phyloP scores from a whole-genome alignment of 2,329 filamentous ascomycete genomes.

The Tolypocladium tropicale region DNA sequence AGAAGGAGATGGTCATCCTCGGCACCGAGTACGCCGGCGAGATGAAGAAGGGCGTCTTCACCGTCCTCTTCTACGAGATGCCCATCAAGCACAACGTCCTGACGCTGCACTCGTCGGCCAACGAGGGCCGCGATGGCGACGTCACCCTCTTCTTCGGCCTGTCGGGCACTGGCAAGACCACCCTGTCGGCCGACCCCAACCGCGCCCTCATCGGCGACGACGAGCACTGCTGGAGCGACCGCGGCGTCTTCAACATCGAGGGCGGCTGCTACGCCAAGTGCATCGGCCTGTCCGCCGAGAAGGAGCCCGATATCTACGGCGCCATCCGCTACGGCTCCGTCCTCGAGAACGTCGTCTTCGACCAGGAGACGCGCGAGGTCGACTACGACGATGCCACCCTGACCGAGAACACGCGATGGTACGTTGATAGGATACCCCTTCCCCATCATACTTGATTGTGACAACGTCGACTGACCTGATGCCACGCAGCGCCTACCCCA shows the following conservation, averaged over 20 bases:
- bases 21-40: slow-evolving; percentile 92
- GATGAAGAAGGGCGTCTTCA: slow-evolving; percentile 93
- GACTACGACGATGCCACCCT: slow-evolving; percentile 93
- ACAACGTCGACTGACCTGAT: slow-evolving; percentile 6
- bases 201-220: slow-evolving; percentile 94
- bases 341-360: slow-evolving; percentile 97
- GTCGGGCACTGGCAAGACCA: slow-evolving; percentile 97
- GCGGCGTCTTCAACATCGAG: slow-evolving; percentile 98
- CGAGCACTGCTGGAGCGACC: slow-evolving; percentile 99
- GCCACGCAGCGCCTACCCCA: slow-evolving; percentile 71
- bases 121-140: slow-evolving; percentile 88
- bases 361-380: slow-evolving; percentile 77
- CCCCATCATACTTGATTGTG: neutral
- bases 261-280: slow-evolving; percentile 99
- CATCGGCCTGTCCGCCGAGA: slow-evolving; percentile 93
- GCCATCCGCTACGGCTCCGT: slow-evolving; percentile 96
- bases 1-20: slow-evolving; percentile 99
- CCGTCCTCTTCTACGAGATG: slow-evolving; percentile 99
- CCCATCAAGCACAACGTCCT: slow-evolving; percentile 98
- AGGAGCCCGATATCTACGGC: slow-evolving; percentile 95
- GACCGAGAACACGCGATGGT: slow-evolving; percentile 92
- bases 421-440: slow-evolving; percentile 14
- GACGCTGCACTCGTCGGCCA: slow-evolving; percentile 96
- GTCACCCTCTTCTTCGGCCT: slow-evolving; percentile 99
- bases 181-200: slow-evolving; percentile 92